A percentile compares a stretch with the other conserved stretches of the same genome.
phyloP scores from a whole-genome alignment of 2,329 filamentous ascomycete species.

The Capronia coronata region DNA sequence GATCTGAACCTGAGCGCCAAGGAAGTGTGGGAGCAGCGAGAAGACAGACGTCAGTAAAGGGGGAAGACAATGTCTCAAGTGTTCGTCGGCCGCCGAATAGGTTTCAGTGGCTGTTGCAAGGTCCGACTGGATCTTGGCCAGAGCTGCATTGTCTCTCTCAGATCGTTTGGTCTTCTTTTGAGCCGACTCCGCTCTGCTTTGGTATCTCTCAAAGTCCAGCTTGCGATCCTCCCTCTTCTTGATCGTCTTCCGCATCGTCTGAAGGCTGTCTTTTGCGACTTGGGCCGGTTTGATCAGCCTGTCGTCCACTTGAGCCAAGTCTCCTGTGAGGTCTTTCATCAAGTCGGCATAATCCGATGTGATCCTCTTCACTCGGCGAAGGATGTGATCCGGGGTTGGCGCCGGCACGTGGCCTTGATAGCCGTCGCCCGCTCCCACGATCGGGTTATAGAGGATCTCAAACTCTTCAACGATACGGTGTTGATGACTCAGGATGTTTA shows the following conservation, averaged over 20 bases:
- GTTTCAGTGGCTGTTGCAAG: constrained; percentile 60
- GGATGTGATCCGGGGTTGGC: constrained; percentile 55
- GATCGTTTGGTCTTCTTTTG: constrained; percentile 64
- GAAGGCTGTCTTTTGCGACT: constrained; percentile 61
- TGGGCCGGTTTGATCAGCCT: constrained; percentile 64
- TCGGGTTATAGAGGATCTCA: constrained; percentile 68
- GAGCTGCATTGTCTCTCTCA: constrained; percentile 64
- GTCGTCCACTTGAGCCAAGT: constrained; percentile 63
- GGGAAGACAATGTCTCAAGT: constrained; percentile 65
- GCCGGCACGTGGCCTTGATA: constrained; percentile 50
- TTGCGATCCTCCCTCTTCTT: constrained; percentile 80
- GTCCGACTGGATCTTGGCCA: constrained; percentile 67
- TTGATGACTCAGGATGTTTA: constrained; percentile 63
- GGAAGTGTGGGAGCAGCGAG: constrained; percentile 64
- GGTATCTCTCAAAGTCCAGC: constrained; percentile 73
- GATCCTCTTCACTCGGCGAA: constrained; percentile 60
- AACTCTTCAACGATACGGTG: constrained; percentile 61
- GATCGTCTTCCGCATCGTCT: constrained; percentile 71
- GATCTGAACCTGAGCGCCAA: constrained; percentile 64
- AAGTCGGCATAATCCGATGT: constrained; percentile 64
- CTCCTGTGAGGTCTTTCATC: constrained; percentile 63
- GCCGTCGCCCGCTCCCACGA: constrained; percentile 59
- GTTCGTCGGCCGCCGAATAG: constrained; percentile 68
- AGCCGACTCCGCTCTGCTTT: constrained; percentile 62
- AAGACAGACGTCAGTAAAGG: constrained; percentile 64